phyloP scores from a whole-genome alignment of 2,329 filamentous ascomycete species.

The Alternaria gansuensis region DNA sequence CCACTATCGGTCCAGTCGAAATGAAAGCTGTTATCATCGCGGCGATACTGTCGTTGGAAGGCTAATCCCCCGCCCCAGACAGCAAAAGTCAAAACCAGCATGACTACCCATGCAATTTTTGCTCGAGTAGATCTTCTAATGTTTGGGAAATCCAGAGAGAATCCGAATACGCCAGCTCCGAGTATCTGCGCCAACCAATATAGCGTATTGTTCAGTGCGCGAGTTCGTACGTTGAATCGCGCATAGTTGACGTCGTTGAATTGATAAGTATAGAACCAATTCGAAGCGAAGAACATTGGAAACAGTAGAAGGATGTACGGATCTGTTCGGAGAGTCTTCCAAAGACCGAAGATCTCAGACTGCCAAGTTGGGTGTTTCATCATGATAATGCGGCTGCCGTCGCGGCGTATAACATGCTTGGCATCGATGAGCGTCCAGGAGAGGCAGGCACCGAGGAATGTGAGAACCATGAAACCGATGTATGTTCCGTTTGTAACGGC shows the following conservation, averaged over 20 bases:
- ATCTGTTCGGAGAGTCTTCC: conserved; percentile 72
- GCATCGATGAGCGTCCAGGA: conserved; percentile 75
- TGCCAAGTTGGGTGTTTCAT: conserved; percentile 89
- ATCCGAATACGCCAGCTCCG: conserved; percentile 74
- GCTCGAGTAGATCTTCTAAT: conserved; percentile 72
- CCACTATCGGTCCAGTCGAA: conserved; percentile 71
- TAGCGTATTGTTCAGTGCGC: conserved; percentile 74
- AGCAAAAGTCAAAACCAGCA: conserved; percentile 74
- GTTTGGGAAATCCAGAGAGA: conserved; percentile 65
- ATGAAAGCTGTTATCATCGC: conserved; percentile 32
- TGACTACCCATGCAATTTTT: conserved; percentile 65
- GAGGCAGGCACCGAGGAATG: conserved; percentile 72
- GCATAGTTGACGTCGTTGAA: conserved; percentile 75
- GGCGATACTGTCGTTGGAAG: conserved; percentile 69
- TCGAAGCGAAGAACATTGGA: conserved; percentile 79
- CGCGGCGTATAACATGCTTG: conserved; percentile 72
- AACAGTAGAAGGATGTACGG: conserved; percentile 77
- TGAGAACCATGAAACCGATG: conserved; percentile 82
- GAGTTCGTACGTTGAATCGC: conserved; percentile 74
- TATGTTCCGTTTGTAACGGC: conserved; percentile 77
- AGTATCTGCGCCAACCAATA: conserved; percentile 81
- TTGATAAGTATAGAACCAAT: conserved; percentile 81
- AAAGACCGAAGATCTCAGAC: conserved; percentile 77
- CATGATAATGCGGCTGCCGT: conserved; percentile 77
- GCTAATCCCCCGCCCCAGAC: conserved; percentile 84